Conservation (phyloP, 257 asterid species). For the Gentiana macrophylla region DNA sequence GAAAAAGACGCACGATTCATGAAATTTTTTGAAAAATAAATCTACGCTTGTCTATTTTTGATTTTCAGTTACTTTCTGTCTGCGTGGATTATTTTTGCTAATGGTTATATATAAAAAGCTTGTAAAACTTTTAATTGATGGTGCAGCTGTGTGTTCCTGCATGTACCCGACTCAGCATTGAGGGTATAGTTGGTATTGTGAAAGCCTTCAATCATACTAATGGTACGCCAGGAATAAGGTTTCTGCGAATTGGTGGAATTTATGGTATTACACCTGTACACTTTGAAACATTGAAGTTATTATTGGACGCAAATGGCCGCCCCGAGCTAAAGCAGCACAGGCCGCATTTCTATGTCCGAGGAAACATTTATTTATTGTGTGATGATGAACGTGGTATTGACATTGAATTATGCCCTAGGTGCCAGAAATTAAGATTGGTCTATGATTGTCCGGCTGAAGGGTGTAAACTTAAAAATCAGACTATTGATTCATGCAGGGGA, state of each 20-base stretch:
- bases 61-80: too few relatives aligned
- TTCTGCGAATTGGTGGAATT: conserved; percentile 64
- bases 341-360: conserved; percentile 50
- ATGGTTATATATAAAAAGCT: neutral
- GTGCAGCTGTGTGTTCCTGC: conserved; percentile 79
- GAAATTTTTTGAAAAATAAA: too few relatives aligned
- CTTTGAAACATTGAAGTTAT: conserved; percentile 34
- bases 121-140: conserved; percentile 9
- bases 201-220: conserved; percentile 32
- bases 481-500: conserved; percentile 47
- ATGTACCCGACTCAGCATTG: conserved; percentile 61
- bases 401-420: conserved; percentile 67
- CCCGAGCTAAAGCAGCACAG: conserved; percentile 19
- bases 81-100: too few relatives aligned
- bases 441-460: conserved; percentile 80
- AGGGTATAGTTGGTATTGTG: conserved; percentile 41
- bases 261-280: conserved; percentile 49
- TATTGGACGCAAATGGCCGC: conserved; percentile 31
- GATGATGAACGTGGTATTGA: conserved; percentile 74
- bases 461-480: conserved; percentile 42
- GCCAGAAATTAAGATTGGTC: conserved; percentile 56
- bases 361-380: conserved; percentile 38
- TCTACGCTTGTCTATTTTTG: too few relatives aligned
- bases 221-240: conserved; percentile 39
- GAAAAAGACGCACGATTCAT: too few relatives aligned